Conservation (phyloP, 495 filamentous ascomycete species). For the Penicillium subrubescens region DNA sequence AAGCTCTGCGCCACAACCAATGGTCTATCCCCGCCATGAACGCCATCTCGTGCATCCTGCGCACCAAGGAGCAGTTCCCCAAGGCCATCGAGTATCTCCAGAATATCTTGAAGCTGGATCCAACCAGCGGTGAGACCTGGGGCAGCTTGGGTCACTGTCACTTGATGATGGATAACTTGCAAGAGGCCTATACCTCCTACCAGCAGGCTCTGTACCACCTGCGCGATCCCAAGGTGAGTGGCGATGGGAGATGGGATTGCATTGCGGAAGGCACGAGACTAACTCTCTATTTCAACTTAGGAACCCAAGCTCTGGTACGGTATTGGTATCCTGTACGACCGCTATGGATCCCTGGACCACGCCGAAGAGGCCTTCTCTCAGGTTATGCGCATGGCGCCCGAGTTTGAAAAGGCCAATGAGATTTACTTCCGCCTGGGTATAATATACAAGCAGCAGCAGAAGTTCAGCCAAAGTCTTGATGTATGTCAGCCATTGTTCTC, state of each 20-base stretch:
- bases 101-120: conserved; percentile 87
- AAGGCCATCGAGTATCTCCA: conserved; percentile 93
- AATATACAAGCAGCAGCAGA: conserved; percentile 98
- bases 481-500: conserved; percentile 49
- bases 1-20: conserved; percentile 81
- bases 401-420: conserved; percentile 98
- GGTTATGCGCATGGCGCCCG: conserved; percentile 97
- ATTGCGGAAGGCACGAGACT: neutral
- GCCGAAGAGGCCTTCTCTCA: conserved; percentile 98
- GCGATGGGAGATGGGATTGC: neutral
- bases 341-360: conserved; percentile 95
- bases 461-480: conserved; percentile 89
- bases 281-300: conserved; percentile 40
- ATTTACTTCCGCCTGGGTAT: conserved; percentile 99
- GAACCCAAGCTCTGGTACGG: conserved; percentile 99
- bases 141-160: conserved; percentile 95
- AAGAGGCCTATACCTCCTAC: conserved; percentile 97
- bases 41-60: conserved; percentile 85
- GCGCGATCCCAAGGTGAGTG: conserved; percentile 86
- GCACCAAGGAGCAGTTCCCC: conserved; percentile 89
- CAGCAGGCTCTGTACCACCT: conserved; percentile 94
- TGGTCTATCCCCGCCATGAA: conserved; percentile 94
- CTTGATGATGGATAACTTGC: conserved; percentile 98
- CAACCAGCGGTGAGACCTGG: conserved; percentile 92
- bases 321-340: conserved; percentile 96